Conservation (phyloP, 2,329 filamentous ascomycete species). For the Cladorrhinum sp. region DNA sequence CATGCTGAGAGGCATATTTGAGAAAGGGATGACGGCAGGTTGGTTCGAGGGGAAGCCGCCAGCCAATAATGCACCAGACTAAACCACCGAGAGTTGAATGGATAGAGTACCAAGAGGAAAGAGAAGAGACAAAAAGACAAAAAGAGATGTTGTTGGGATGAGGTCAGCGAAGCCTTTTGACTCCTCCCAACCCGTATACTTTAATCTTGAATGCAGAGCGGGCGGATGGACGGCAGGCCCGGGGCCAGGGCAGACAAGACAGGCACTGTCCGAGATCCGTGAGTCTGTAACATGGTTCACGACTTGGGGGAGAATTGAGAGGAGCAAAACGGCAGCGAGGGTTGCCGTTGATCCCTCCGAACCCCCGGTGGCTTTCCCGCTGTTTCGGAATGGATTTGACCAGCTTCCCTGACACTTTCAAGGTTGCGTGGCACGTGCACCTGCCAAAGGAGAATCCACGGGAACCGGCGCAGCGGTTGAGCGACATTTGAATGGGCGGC, state of each 20-base stretch:
- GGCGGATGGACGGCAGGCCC: constrained; percentile 9
- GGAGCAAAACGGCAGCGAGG: constrained; percentile 23
- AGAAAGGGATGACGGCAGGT: constrained; percentile 9
- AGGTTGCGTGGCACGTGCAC: constrained; percentile 7
- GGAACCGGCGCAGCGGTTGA: neutral
- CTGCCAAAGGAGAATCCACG: neutral
- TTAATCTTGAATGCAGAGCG: neutral
- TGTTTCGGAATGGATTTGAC: constrained; percentile 23
- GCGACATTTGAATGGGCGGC: neutral
- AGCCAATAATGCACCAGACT: constrained; percentile 15
- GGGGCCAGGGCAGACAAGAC: constrained; percentile 16
- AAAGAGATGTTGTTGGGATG: constrained; percentile 9
- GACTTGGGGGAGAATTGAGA: constrained; percentile 15
- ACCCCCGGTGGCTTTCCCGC: constrained; percentile 12
- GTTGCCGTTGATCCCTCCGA: constrained; percentile 16
- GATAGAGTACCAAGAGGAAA: constrained; percentile 7
- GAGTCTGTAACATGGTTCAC: constrained; percentile 25
- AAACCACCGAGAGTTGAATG: constrained; percentile 8
- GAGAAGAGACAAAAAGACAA: constrained; percentile 12
- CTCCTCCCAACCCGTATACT: neutral
- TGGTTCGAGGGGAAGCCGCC: constrained; percentile 17
- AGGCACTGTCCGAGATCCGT: constrained; percentile 24
- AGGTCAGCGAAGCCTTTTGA: constrained; percentile 21
- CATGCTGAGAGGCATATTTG: constrained; percentile 25
- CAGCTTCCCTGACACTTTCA: constrained; percentile 6